phyloP scores from a whole-genome alignment of 345 rosid species.

The Zanthoxylum bungeanum region DNA sequence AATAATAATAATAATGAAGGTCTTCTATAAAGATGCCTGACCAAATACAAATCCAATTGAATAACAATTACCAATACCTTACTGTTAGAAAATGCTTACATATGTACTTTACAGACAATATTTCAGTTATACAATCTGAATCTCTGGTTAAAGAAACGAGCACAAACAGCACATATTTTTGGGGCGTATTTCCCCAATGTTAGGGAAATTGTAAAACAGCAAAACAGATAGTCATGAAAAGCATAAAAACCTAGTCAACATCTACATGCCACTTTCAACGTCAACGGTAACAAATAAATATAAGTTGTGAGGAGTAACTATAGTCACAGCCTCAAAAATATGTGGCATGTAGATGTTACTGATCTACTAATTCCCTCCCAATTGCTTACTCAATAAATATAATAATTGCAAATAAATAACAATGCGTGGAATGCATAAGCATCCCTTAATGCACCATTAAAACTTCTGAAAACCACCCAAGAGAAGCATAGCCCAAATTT shows the following conservation, averaged over 20 bases:
- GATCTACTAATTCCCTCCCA: no score
- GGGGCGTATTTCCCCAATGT: background rate
- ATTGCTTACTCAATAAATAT: no score
- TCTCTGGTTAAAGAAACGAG: background rate
- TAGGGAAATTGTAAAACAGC: background rate
- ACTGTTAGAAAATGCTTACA: background rate
- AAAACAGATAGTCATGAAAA: background rate
- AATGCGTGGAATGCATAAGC: no score
- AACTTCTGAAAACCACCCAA: no score
- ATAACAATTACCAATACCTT: background rate
- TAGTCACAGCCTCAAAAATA: background rate
- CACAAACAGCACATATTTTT: background rate
- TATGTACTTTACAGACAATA: background rate
- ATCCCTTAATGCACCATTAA: no score
- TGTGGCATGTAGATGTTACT: no score
- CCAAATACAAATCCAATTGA: background rate
- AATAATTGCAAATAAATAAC: no score
- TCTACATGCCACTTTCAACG: background rate
- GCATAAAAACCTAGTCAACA: background rate
- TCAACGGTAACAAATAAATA: background rate
- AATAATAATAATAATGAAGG: background rate
- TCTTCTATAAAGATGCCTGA: background rate
- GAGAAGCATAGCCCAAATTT: no score
- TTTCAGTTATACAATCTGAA: background rate
- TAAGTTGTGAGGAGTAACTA: background rate